Evolutionary conservation across 169 alveolate genomes (phyloP), one percentile per base, ranked within the genome.

Genomic region (Cystoisospora suis): DNA sequence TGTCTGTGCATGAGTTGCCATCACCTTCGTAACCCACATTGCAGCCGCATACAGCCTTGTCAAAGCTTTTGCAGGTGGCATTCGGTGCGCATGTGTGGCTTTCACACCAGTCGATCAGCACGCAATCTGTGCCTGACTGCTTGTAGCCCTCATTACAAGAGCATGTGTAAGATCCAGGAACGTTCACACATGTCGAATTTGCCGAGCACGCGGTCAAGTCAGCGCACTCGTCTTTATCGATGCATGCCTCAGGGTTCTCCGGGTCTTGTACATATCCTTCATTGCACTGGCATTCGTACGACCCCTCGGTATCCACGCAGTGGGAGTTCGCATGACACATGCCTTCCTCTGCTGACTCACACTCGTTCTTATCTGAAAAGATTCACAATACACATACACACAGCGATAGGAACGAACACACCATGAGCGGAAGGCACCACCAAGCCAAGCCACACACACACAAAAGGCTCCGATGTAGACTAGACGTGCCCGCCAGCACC

Each of bases 171-270:
- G 94, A 79, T 49, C 95, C 95, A 0, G 72, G 89, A 6, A 75
- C 34, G 77, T 94, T 94, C 46, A 83, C 69, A 81, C 96, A 94
- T 20, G 23, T 46, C 9, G 94, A 86, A 49, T 87, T 81, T 65
- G 83, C 93, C 53, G 86, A 44, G 83, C 96, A 94, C 12, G 79
- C 70, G 88, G 86, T 86, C 34, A 80, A 93, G 38, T 80, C 92
- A 40, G 45, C 80, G 86, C 96, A 94, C 86, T 94, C 96, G 87
- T 94, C 94, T 6, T 88, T 79, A 49, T 94, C 96, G 40, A 87
- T 94, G 69, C 94, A 90, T 0, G 29, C 9, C 6, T 5, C 45
- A 12, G 72, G 40, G 36, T 80, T 65, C 42, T 79, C 83, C 27
- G 77, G 80, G 6, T 42, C 0, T 6, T 0, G 47, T 56, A 32